Conservation (phyloP, 2,329 filamentous ascomycete species). For the Epichloe uncinata region DNA sequence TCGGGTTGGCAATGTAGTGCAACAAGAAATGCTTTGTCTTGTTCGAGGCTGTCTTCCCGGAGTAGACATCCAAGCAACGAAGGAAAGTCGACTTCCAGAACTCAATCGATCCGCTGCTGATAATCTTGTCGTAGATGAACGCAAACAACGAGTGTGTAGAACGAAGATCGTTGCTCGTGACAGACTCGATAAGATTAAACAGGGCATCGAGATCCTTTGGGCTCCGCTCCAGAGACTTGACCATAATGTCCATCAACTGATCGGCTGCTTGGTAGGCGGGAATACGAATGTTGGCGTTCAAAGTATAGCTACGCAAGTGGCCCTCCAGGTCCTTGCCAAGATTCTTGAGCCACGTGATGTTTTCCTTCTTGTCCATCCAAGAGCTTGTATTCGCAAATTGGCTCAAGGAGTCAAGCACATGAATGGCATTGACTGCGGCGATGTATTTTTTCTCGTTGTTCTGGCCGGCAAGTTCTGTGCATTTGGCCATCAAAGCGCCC, state of each 20-base stretch:
- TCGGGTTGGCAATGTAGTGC: constrained; percentile 86
- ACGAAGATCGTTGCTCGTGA: constrained; percentile 74
- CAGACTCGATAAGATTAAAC: constrained; percentile 69
- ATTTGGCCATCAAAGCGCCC: constrained; percentile 55
- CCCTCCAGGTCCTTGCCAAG: constrained; percentile 69
- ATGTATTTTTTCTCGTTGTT: constrained; percentile 55
- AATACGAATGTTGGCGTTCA: constrained; percentile 62
- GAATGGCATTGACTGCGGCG: constrained; percentile 75
- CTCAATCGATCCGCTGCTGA: constrained; percentile 71
- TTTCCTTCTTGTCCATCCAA: constrained; percentile 60
- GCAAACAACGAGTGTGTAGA: constrained; percentile 60
- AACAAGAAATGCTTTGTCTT: constrained; percentile 89
- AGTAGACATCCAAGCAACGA: constrained; percentile 79
- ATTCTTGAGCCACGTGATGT: constrained; percentile 44
- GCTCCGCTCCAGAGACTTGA: constrained; percentile 62
- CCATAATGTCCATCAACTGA: constrained; percentile 74
- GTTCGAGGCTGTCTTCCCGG: constrained; percentile 63
- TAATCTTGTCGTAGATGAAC: constrained; percentile 76
- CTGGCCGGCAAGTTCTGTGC: constrained; percentile 48
- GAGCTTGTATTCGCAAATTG: constrained; percentile 48
- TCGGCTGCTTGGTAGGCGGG: constrained; percentile 82
- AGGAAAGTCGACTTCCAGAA: constrained; percentile 74
- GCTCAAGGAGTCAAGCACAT: constrained; percentile 68
- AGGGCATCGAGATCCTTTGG: constrained; percentile 70
- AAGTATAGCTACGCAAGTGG: constrained; percentile 54